Base-by-base conservation (phyloP, 805 yeast species). In the Yarrowia alimentaria region DNA sequence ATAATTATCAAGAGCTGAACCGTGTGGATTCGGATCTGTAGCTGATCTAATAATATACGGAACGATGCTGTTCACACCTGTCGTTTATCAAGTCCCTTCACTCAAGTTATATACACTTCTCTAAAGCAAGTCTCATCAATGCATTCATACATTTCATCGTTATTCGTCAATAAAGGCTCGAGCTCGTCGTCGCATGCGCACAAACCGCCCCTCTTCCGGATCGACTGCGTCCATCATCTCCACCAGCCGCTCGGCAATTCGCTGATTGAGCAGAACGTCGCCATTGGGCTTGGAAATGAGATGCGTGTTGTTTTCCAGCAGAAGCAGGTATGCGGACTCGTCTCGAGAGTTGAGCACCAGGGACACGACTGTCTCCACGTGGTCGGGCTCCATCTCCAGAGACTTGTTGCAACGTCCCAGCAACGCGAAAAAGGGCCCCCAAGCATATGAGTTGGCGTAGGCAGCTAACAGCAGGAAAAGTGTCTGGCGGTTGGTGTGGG, bases 361-460 rank as follows among this genome's bases (percentile, higher is more conserved):
- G 3, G 50, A 30, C 3, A 21, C 20, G 11, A 43, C 18, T 16
- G n/a, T 43, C n/a, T n/a, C 14, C 6, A 22, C 37, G 9, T 43
- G 50, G 20, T 43, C 50, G 3, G 17, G 6, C 30, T 21, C 11
- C 22, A 32, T 20, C 7, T 43, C 37, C 12, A n/a, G n/a, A n/a
- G n/a, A n/a, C n/a, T 7, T 16, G 17, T 43, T 14, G 16, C 28
- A 31, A 17, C 37, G 29, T 18, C 17, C 5, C 17, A 31, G 12
- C 3, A 43, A 29, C 14, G 11, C 16, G 29, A 21, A 30, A 12
- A 30, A 43, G 9, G 21, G 6, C 10, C 2, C 12, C 50, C 50
- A 43, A 8, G 19, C 30, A 17, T 43, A 43, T 11, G 34, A 21
- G 18, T 53, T 53, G 10, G 54, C 54, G 51, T 48, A 48, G 16